Percentiles rank a stretch among this genome's conserved stretches.
Evolutionary conservation across 371 early-diverging fungal genomes (phyloP).

Genomic region (Smittium culicis): DNA sequence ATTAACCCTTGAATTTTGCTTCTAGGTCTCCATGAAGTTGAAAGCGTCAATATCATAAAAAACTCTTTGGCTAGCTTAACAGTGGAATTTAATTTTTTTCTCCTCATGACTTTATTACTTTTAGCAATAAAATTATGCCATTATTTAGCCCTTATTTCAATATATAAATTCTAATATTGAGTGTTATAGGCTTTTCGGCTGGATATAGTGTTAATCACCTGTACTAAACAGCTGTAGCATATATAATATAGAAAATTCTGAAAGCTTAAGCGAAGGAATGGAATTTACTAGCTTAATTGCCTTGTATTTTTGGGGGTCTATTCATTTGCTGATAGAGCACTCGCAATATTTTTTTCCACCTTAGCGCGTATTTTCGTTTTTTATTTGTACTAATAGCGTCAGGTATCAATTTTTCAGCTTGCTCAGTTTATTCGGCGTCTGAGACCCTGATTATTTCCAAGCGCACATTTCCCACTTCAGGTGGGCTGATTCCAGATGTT

Average conservation of each 20-base stretch:
- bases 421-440: background rate
- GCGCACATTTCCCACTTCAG: background rate
- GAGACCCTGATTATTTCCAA: background rate
- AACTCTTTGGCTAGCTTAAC: background rate
- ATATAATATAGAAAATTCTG: background rate
- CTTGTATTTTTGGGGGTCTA: background rate
- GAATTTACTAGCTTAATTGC: background rate
- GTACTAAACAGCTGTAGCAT: slow-evolving; percentile 3
- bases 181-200: background rate
- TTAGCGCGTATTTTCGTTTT: background rate
- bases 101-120: background rate
- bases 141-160: background rate
- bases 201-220: background rate
- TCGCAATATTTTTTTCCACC: background rate
- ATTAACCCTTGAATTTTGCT: background rate
- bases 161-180: background rate
- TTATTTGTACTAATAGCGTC: background rate
- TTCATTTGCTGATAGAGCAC: background rate
- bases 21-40: slow-evolving; percentile 2
- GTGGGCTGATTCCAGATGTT: background rate
- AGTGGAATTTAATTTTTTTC: background rate
- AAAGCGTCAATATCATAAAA: background rate
- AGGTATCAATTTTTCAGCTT: background rate
- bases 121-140: background rate
- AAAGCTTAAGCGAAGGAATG: background rate